Evolutionary conservation across 2,329 filamentous ascomycete species (phyloP), one percentile per base, ranked within the genome.

Genomic region (Thermothelomyces thermophilus): DNA sequence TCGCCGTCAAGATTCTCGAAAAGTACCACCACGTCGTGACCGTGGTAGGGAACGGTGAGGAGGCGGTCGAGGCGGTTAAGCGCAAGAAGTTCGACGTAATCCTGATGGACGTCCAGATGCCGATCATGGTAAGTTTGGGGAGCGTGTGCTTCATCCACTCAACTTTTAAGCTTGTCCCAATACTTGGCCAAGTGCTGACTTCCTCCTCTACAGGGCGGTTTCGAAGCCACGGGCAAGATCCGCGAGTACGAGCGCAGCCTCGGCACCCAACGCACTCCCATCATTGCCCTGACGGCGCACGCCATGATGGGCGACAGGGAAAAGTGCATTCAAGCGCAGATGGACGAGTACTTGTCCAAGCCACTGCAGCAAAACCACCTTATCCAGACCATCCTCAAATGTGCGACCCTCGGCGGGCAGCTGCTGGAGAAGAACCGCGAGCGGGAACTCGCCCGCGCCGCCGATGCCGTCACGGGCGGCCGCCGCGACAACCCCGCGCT

Each of bases 71-170:
- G 64, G 84, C 87, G n/a, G 83, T 96, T 60, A 90, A 94, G 75
- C 82, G 84, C 65, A 91, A 86, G 71, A 86, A 88, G 65, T 98
- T 94, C 66, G 93, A 98, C 67, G 88, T 95, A 54, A 93, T 98
- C 57, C 77, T 98, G 42, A 98, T 98, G 93, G 93, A 98, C 65
- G 93, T 98, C 16, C 93, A 97, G 67, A 98, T 98, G 93, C 93
- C 93, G n/a, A 87, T 97, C 62, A 97, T 97, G 90, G 84, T 87
- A 71, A 73, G 81, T 46, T 43, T 56, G 31, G 37, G 24, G 10
- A 14, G 14, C 2, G 9, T 31, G 9, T 14, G 30, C 30, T 31
- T 16, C 33, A 35, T 9, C 8, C 16, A 14, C 13, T 35, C 13
- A 35, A 6, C 6, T 28, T 5, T 19, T 40, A 28, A 26, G 22